phyloP scores from a whole-genome alignment of 805 yeast species.

The Wickerhamiella lipophila region DNA sequence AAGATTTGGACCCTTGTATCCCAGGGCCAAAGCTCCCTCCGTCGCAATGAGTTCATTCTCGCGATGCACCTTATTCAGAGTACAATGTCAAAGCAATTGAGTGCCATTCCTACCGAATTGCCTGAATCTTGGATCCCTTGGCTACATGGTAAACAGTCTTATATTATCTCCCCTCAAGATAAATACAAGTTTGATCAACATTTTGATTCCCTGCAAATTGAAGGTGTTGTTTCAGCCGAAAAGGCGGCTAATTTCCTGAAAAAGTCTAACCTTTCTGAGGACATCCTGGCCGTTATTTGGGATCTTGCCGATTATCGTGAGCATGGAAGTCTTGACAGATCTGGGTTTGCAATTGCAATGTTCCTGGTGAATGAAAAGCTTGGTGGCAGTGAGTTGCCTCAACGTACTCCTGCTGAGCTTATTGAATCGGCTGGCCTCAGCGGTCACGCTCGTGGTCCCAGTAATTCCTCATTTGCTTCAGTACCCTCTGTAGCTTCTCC shows the following conservation, averaged over 20 bases:
- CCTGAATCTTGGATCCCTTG: conserved; percentile 30
- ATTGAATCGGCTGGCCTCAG: conserved; percentile 9
- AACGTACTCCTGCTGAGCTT: conserved; percentile 25
- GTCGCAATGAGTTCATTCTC: conserved; percentile 64
- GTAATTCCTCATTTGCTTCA: background rate
- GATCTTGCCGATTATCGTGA: conserved; percentile 84
- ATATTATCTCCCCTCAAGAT: conserved; percentile 59
- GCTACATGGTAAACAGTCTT: conserved; percentile 26
- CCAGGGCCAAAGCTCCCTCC: conserved; percentile 57
- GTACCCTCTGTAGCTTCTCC: background rate
- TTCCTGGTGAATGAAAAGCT: conserved; percentile 76
- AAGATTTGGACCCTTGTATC: conserved; percentile 86
- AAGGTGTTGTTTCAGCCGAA: conserved; percentile 61
- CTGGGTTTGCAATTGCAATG: conserved; percentile 89
- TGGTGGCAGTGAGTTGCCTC: conserved; percentile 67
- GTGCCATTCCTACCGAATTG: conserved; percentile 40
- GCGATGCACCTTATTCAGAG: conserved; percentile 95
- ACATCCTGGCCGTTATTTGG: conserved; percentile 81
- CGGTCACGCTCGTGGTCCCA: background rate
- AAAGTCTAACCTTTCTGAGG: conserved; percentile 77
- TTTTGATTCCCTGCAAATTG: conserved; percentile 51
- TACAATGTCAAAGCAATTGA: conserved; percentile 50
- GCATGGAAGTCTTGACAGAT: conserved; percentile 63
- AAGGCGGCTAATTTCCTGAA: conserved; percentile 81
- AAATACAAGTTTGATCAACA: conserved; percentile 66